phyloP scores from a whole-genome alignment of 805 yeast genomes.

The Candida endomychidarum region DNA sequence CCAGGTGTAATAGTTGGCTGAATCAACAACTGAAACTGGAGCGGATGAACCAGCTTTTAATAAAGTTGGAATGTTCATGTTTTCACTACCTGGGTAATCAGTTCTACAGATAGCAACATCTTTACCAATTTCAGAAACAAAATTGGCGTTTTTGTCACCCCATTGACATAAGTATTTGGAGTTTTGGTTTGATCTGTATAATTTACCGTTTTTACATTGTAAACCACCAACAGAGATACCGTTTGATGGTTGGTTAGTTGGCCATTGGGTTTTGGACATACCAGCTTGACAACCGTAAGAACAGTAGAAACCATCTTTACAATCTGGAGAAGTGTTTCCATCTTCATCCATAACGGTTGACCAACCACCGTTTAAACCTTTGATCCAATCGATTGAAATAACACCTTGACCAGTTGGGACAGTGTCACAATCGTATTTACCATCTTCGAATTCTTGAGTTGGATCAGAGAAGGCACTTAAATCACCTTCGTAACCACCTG shows the following conservation, averaged over 20 bases:
- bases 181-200: constrained; percentile 72
- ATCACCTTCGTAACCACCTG: constrained; percentile 52
- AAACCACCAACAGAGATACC: constrained; percentile 97
- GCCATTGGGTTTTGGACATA: constrained; percentile 99
- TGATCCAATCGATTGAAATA: constrained; percentile 56
- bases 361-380: constrained; percentile 70
- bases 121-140: constrained; percentile 59
- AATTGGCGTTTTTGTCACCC: constrained; percentile 73
- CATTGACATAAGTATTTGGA: constrained; percentile 77
- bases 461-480: constrained; percentile 59
- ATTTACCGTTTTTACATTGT: constrained; percentile 76
- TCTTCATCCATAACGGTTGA: constrained; percentile 67
- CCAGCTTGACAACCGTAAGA: constrained; percentile 98
- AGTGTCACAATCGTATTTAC: constrained; percentile 59
- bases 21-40: constrained; percentile 79
- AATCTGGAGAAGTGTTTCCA: constrained; percentile 62
- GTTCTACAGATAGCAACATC: constrained; percentile 94
- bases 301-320: constrained; percentile 91
- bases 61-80: constrained; percentile 93
- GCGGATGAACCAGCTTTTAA: constrained; percentile 64
- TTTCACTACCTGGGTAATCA: constrained; percentile 98
- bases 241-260: constrained; percentile 76
- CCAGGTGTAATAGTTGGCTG: constrained; percentile 79
- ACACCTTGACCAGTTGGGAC: constrained; percentile 89
- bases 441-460: constrained; percentile 65